A percentile compares a stretch with the other conserved stretches of the same genome.
Conservation (phyloP, 768 basidiomycete species). For the Hortiboletus campestris region DNA sequence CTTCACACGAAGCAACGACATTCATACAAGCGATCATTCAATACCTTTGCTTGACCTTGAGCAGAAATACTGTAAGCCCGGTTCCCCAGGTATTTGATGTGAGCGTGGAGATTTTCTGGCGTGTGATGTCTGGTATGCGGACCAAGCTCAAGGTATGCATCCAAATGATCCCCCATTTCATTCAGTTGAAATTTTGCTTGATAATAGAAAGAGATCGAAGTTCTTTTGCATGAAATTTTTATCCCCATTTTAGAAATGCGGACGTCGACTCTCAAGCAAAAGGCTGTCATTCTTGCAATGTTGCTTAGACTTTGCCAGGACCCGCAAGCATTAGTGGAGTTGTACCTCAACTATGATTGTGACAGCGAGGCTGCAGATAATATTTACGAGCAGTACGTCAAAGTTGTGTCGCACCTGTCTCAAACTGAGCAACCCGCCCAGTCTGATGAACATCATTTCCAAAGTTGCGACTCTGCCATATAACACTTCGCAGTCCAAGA, state of each 20-base stretch:
- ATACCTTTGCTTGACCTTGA: constrained; percentile 89
- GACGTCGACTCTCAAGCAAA: constrained; percentile 93
- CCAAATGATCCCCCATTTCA: background rate
- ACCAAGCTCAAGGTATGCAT: constrained; percentile 84
- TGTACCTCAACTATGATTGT: constrained; percentile 99
- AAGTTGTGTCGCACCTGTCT: background rate
- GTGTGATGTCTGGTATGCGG: constrained; percentile 89
- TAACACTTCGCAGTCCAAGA: constrained; percentile 46
- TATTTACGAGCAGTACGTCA: constrained; percentile 87
- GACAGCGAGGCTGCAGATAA: constrained; percentile 93
- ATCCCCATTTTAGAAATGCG: constrained; percentile 98
- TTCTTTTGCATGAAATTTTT: constrained; percentile 97
- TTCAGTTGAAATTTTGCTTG: constrained; percentile 6
- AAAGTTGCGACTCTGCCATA: constrained; percentile 74
- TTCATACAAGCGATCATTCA: constrained; percentile 95
- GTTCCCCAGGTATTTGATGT: constrained; percentile 97
- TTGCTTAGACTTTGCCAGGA: constrained; percentile 87
- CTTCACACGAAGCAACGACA: constrained; percentile 80
- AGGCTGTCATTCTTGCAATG: constrained; percentile 89
- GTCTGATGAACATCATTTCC: constrained; percentile 93
- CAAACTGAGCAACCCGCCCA: constrained; percentile 27
- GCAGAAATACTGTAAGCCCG: constrained; percentile 92
- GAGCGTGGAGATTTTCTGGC: constrained; percentile 98
- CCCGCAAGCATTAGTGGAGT: constrained; percentile 95
- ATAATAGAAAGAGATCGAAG: constrained; percentile 95